These are phyloP conservation scores for Helotiales sp. DNA, from an alignment of 2,329 filamentous ascomycete genomes.

Conservation along the genomic window DNA sequence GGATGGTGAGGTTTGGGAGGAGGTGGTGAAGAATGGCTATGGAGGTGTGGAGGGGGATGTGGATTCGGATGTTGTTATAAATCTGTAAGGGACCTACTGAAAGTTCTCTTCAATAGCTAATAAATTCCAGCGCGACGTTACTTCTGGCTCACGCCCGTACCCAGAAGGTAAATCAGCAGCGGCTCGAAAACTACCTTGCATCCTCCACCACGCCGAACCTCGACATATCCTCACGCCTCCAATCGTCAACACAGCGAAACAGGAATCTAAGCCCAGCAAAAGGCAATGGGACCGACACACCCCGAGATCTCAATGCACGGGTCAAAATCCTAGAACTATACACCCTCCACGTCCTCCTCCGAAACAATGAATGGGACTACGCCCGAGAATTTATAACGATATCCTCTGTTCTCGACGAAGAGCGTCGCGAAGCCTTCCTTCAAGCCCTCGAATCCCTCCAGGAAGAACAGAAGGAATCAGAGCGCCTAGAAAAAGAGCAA, in stretches of 20 bases:
- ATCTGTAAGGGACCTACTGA: constrained; percentile 59
- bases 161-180: constrained; percentile 81
- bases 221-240: constrained; percentile 66
- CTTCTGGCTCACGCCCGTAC: constrained; percentile 85
- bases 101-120: constrained; percentile 23
- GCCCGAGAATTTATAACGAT: constrained; percentile 86
- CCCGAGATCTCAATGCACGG: constrained; percentile 77
- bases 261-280: constrained; percentile 59
- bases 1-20: constrained; percentile 92
- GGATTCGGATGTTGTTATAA: constrained; percentile 91
- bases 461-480: constrained; percentile 77
- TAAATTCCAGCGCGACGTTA: constrained; percentile 70
- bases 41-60: constrained; percentile 86
- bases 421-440: constrained; percentile 84
- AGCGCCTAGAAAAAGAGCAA: constrained; percentile 61
- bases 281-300: constrained; percentile 70
- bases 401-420: constrained; percentile 86
- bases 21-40: constrained; percentile 85
- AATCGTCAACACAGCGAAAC: constrained; percentile 50
- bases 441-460: constrained; percentile 81
- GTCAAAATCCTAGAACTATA: constrained; percentile 95
- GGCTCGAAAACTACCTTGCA: constrained; percentile 86
- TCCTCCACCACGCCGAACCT: constrained; percentile 71
- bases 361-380: constrained; percentile 96
- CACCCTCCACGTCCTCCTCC: constrained; percentile 88